These are phyloP conservation scores for Xylaria bambusicola DNA, from an alignment of 495 filamentous ascomycete species.

Conservation along the genomic window DNA sequence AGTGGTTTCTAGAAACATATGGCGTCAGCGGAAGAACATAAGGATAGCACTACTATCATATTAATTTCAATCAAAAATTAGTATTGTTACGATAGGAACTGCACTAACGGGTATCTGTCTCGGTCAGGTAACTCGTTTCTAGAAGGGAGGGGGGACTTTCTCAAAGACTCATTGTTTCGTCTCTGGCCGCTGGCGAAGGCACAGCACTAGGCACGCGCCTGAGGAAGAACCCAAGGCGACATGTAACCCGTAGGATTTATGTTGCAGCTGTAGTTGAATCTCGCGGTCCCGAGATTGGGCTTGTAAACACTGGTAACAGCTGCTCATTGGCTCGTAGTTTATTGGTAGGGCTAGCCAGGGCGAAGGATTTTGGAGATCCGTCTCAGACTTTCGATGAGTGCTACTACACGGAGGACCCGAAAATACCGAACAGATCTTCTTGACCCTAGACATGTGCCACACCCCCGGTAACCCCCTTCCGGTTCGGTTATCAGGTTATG, in stretches of 20 bases:
- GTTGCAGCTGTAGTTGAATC: background rate
- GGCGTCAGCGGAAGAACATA: too few relatives aligned
- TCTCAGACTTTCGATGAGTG: background rate
- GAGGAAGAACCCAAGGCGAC: too few relatives aligned
- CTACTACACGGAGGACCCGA: background rate
- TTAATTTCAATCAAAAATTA: too few relatives aligned
- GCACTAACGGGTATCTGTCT: too few relatives aligned
- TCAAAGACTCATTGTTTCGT: too few relatives aligned
- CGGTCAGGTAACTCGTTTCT: too few relatives aligned
- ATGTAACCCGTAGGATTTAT: background rate
- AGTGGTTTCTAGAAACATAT: too few relatives aligned
- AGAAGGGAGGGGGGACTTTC: too few relatives aligned
- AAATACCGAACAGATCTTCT: background rate
- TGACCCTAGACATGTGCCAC: background rate
- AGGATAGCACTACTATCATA: too few relatives aligned
- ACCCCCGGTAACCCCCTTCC: background rate
- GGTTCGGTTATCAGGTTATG: background rate
- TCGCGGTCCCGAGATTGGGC: constrained; percentile 3
- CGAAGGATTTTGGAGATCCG: background rate
- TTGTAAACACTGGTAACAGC: background rate
- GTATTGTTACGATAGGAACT: too few relatives aligned
- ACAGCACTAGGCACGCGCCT: too few relatives aligned
- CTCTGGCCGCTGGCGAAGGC: too few relatives aligned
- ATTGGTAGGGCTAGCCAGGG: background rate
- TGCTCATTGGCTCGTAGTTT: background rate